A percentile compares a stretch with the other conserved stretches of the same genome.
phyloP scores from a whole-genome alignment of 2,329 filamentous ascomycete genomes.

The Epichloe sp. region DNA sequence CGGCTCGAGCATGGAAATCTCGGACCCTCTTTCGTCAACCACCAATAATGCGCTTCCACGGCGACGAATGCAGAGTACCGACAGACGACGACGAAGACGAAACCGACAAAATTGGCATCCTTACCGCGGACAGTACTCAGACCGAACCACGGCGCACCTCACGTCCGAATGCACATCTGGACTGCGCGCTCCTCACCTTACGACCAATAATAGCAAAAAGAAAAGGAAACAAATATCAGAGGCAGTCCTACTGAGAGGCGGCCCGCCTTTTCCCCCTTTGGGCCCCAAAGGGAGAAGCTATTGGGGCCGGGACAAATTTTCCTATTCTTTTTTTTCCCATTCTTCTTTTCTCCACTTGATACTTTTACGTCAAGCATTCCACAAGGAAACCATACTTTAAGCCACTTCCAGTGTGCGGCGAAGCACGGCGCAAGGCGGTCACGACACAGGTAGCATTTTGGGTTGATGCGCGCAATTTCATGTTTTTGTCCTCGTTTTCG shows the following conservation, averaged over 20 bases:
- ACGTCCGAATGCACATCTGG: background rate
- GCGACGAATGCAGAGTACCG: background rate
- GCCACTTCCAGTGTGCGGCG: conserved; percentile 24
- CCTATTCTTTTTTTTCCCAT: background rate
- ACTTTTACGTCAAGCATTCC: conserved; percentile 20
- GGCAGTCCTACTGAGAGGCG: background rate
- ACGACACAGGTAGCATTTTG: conserved; percentile 24
- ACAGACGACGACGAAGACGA: conserved; percentile 4
- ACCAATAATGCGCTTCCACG: background rate
- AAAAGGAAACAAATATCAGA: background rate
- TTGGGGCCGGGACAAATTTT: conserved; percentile 1
- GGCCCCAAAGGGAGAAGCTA: background rate
- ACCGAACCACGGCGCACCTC: background rate
- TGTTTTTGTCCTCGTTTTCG: conserved; percentile 15
- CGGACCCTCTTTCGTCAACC: background rate
- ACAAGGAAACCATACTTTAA: conserved; percentile 22
- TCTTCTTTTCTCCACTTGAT: conserved; percentile 2
- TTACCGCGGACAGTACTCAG: background rate
- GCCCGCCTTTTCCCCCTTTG: background rate
- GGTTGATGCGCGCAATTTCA: conserved; percentile 14
- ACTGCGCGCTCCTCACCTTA: background rate
- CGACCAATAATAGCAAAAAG: background rate
- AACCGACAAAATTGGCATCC: conserved; percentile 1
- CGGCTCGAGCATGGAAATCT: background rate
- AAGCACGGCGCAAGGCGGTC: conserved; percentile 26